Evolutionary conservation across 2,329 filamentous ascomycete genomes (phyloP), one percentile per base, ranked within the genome.

Genomic region (Exophiala alcalophila): DNA sequence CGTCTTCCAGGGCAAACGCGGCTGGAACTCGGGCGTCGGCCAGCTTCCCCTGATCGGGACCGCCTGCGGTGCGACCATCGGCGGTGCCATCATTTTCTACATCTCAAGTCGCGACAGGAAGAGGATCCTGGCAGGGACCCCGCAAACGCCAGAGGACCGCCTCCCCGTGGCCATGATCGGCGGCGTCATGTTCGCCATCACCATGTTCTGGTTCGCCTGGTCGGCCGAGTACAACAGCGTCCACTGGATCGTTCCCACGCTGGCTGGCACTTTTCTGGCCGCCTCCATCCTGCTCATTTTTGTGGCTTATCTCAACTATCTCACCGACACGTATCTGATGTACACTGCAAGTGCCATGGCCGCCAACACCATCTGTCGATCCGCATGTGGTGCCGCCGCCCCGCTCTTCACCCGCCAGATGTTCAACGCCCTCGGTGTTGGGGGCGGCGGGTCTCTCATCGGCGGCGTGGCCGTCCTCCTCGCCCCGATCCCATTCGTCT

Each of bases 171-270:
- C 66, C 35, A 72, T 76, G 53, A 42, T 72, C 2, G 72, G 71
- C 21, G 70, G 66, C 40, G 64, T 77, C 20, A 62, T 64, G n/a
- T 68, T 83, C 25, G 77, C 78, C 0, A 58, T 77, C 28, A 72
- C 73, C 11, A 65, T 80, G 10, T 78, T 80, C 59, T 78, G 76
- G 76, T 76, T 80, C 43, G 77, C 74, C 0, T 80, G 77, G 77
- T 77, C 76, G 1, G 73, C 75, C 29, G 71, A 68, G 15, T 58
- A 47, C 65, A 68, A 45, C 44, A 53, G 49, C 36, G 53, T 70
- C 4, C 67, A 68, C 47, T 74, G 70, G 71, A 64, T 71, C 20
- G 70, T 72, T 1, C 69, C 69, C 0, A 65, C 64, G 0, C 50
- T 73, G 18, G 69, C 68, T 2, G 69, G 70, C 1, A 63, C 63